Evolutionary conservation across 257 asterid species (phyloP), one percentile per base, ranked within the genome.

Genomic region (Capsicum chinense): DNA sequence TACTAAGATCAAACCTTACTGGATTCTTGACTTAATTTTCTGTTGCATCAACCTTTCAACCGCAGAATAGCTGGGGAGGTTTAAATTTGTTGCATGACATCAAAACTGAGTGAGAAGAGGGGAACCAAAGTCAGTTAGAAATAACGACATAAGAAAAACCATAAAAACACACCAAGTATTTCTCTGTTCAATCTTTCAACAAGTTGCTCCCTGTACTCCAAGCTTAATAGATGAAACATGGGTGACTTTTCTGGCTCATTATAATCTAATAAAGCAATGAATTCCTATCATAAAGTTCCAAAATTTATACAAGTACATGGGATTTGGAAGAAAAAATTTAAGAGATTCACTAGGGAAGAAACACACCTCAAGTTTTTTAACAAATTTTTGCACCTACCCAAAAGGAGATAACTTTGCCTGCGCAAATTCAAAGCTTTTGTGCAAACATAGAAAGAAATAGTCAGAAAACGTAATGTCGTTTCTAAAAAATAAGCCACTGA

Each of bases 401-500:
- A 93, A 95, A 85, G 97, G 92, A 79, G 94, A 87, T 83, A 94
- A 86, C 85, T 94, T 91, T 83, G 92, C 84, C 79, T 91, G 96
- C 37, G 99, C 99, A 87, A 94, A 95, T 85, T 85, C 79, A 95
- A 86, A 76, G 99, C 99, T 91, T 95, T 97, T 39, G 89, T 89
- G 91, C 99, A 94, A 98, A 89, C 85, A 91, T 78, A 87, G 48
- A 60, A 73, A 85, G 39, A 68, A 76, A 68, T 57, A 59, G 74
- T 63, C 70, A 56, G 70, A 42, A 59, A 44, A 83, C 56, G 12
- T 14, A 57, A 79, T 21, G 37, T 47, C 83, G 39, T 60, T 67
- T 56, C 17, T 56, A 4, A 33, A 14, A 64, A 35, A 16, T 15
- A 76, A 14, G n/a, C n/a, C 83, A 79, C 37, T 57, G 56, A 13